Conservation (phyloP, 176 grass and related monocot species). For the Rhynchospora pubera region DNA sequence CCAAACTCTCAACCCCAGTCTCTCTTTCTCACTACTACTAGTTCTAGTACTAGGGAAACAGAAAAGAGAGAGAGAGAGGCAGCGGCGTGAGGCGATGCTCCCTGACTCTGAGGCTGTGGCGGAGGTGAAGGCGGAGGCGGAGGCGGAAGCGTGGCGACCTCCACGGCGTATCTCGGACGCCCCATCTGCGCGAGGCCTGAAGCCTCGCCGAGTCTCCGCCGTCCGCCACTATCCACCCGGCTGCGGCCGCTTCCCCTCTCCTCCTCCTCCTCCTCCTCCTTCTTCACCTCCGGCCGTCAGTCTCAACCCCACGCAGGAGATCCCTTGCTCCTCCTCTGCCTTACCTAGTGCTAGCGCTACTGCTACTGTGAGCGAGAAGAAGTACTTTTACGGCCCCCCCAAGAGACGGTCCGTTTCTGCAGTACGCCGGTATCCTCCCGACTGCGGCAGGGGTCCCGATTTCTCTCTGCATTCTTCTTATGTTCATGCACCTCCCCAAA, state of each 20-base stretch:
- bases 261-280: background rate
- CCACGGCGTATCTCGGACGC: background rate
- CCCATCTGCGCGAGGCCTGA: background rate
- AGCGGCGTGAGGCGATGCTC: too few relatives aligned
- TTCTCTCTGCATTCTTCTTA: background rate
- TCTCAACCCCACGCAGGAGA: background rate
- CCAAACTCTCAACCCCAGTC: too few relatives aligned
- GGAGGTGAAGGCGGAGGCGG: too few relatives aligned
- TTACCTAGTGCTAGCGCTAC: too few relatives aligned
- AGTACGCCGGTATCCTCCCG: slow-evolving; percentile 36
- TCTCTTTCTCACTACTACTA: too few relatives aligned
- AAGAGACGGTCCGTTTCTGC: slow-evolving; percentile 40
- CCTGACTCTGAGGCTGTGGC: too few relatives aligned
- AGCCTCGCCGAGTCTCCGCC: background rate
- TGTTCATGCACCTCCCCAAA: too few relatives aligned
- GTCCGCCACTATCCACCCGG: slow-evolving; percentile 30
- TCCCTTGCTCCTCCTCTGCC: too few relatives aligned
- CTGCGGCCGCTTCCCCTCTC: slow-evolving; percentile 31
- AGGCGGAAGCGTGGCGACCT: background rate
- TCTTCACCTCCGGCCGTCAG: too few relatives aligned
- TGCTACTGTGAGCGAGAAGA: background rate
- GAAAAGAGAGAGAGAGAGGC: too few relatives aligned
- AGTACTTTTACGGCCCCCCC: slow-evolving; percentile 28
- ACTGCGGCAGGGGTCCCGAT: slow-evolving; percentile 22
- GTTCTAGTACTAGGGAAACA: too few relatives aligned